Evolutionary conservation across 1,284 basidiomycete species (phyloP).

Genomic region (Cystobasidium slooffiae): DNA sequence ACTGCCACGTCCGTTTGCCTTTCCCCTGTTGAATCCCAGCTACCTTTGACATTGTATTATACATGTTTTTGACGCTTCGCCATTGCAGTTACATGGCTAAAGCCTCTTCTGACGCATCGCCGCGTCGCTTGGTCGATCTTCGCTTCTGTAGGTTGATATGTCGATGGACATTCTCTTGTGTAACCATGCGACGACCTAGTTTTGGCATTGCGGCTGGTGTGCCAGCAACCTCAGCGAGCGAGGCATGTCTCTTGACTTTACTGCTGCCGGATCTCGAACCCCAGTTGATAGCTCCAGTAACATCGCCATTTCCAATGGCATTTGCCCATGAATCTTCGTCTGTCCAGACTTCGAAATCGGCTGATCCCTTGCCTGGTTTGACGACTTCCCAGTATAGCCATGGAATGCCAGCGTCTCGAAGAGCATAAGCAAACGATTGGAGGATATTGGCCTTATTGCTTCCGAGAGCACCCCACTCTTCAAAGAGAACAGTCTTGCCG

Average conservation of each 20-base stretch:
- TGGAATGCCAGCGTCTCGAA: slow-evolving; percentile 53
- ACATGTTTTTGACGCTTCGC: neutral
- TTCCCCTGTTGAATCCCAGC: slow-evolving; percentile 24
- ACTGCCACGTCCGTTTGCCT: neutral
- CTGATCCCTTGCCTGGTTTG: slow-evolving; percentile 49
- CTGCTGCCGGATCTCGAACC: neutral
- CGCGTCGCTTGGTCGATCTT: slow-evolving; percentile 1
- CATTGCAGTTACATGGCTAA: neutral
- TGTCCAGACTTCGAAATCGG: slow-evolving; percentile 54
- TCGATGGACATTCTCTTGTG: neutral
- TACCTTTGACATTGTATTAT: neutral
- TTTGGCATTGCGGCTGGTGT: slow-evolving; percentile 6
- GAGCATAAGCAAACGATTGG: slow-evolving; percentile 55
- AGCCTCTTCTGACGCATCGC: neutral
- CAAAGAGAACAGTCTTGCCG: slow-evolving; percentile 57
- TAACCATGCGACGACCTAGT: slow-evolving; percentile 16
- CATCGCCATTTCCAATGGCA: slow-evolving; percentile 46
- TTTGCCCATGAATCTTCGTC: slow-evolving; percentile 48
- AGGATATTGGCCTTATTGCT: slow-evolving; percentile 57
- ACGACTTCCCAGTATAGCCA: slow-evolving; percentile 55
- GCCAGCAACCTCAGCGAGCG: slow-evolving; percentile 10
- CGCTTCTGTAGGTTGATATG: neutral
- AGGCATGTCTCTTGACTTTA: slow-evolving; percentile 31
- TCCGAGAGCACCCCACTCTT: slow-evolving; percentile 60
- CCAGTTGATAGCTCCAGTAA: slow-evolving; percentile 43